Evolutionary conservation across 495 filamentous ascomycete species (phyloP).

Genomic region (Annulohypoxylon moriforme): DNA sequence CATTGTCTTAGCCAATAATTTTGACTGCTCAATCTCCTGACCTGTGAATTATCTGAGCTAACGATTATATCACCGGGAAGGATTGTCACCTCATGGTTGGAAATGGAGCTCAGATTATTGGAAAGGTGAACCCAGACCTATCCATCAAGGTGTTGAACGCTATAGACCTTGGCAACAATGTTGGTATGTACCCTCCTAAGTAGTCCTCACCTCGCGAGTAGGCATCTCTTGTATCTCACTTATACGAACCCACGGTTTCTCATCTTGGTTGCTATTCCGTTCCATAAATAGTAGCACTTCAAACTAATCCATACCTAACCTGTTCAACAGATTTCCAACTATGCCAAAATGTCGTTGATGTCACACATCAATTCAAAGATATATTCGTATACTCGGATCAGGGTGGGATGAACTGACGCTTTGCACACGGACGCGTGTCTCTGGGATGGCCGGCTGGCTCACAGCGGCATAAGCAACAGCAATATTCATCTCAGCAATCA

Average conservation of each 20-base stretch:
- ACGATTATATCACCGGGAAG: slow-evolving; percentile 51
- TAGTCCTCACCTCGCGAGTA: not conserved
- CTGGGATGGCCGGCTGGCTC: slow-evolving; percentile 50
- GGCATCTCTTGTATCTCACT: not conserved
- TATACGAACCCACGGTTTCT: not conserved
- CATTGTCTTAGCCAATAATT: not conserved
- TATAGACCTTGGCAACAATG: slow-evolving; percentile 79
- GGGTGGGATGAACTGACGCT: slow-evolving; percentile 49
- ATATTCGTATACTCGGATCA: slow-evolving; percentile 60
- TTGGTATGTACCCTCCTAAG: slow-evolving; percentile 69
- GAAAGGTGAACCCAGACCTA: slow-evolving; percentile 86
- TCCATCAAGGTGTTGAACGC: slow-evolving; percentile 78
- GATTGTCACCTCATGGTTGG: slow-evolving; percentile 83
- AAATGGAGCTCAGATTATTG: slow-evolving; percentile 87
- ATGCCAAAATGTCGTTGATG: slow-evolving; percentile 84
- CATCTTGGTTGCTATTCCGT: not conserved
- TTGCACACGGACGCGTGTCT: slow-evolving; percentile 47
- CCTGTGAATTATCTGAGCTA: slow-evolving; percentile 17
- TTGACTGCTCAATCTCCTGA: not conserved
- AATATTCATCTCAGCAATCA: slow-evolving; percentile 32
- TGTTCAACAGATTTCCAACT: slow-evolving; percentile 75
- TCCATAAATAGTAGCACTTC: too few relatives aligned
- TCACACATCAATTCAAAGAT: slow-evolving; percentile 84
- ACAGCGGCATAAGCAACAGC: slow-evolving; percentile 30
- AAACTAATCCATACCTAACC: slow-evolving; percentile 15